These are phyloP conservation scores for Cicer judaicum DNA, from an alignment of 306 rosid genomes.

Conservation along the genomic window DNA sequence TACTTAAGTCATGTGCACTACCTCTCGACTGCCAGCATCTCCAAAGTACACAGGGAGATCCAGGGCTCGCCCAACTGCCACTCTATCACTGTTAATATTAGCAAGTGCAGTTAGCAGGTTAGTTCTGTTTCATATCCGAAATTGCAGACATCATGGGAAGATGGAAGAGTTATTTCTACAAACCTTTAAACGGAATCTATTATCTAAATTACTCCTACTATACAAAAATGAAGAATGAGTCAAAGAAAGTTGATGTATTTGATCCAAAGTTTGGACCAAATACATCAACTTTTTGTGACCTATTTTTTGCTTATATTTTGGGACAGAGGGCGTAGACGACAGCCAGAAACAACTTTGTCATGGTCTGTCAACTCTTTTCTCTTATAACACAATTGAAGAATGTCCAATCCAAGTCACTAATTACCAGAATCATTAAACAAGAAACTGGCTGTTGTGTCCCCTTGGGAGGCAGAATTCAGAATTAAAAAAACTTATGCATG, in stretches of 20 bases:
- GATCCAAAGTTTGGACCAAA: too few relatives aligned
- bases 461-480: neutral
- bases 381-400: neutral
- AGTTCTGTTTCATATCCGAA: conserved; percentile 37
- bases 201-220: conserved; percentile 12
- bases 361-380: conserved; percentile 3
- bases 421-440: conserved; percentile 14
- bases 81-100: conserved; percentile 81
- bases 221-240: neutral
- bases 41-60: conserved; percentile 99
- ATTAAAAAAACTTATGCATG: neutral
- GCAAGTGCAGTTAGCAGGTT: conserved; percentile 36
- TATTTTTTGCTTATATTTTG: too few relatives aligned
- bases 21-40: conserved; percentile 99
- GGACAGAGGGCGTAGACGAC: too few relatives aligned
- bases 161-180: neutral
- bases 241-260: too few relatives aligned
- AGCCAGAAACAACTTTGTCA: neutral
- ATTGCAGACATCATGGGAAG: conserved; percentile 16
- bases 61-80: conserved; percentile 89
- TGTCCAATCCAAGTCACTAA: conserved; percentile 24
- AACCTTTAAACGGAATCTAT: neutral
- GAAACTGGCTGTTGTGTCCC: neutral
- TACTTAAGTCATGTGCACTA: conserved; percentile 44
- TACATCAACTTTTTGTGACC: too few relatives aligned